Evolutionary conservation across 768 basidiomycete genomes (phyloP).

Genomic region (Strobilomyces confusus): DNA sequence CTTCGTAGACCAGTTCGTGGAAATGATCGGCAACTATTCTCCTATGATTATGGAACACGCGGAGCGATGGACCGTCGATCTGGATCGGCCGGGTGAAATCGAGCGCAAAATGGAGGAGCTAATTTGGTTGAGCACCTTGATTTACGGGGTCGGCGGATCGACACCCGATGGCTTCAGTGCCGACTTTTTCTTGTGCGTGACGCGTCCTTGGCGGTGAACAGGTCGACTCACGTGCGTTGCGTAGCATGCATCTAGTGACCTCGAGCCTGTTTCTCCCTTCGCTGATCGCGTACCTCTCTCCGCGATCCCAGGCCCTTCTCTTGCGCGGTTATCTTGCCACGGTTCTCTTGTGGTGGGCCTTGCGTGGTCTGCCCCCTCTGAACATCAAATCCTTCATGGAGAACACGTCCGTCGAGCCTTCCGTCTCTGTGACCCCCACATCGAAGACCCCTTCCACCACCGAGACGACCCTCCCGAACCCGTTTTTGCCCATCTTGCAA

Average conservation of each 20-base stretch:
- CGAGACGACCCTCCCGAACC: conserved; percentile 29
- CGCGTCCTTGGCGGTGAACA: neutral
- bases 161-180: conserved; percentile 41
- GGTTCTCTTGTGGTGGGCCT: conserved; percentile 27
- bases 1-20: conserved; percentile 21
- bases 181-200: conserved; percentile 49
- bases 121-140: conserved; percentile 48
- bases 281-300: conserved; percentile 15
- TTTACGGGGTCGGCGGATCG: conserved; percentile 57
- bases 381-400: conserved; percentile 31
- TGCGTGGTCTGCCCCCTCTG: conserved; percentile 28
- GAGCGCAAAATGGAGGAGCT: conserved; percentile 63
- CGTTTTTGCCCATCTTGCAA: conserved; percentile 40
- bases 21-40: neutral
- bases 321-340: conserved; percentile 28
- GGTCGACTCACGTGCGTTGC: neutral
- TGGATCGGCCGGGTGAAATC: conserved; percentile 34
- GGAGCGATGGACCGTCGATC: conserved; percentile 41
- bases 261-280: conserved; percentile 30
- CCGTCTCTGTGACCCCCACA: neutral
- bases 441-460: conserved; percentile 2
- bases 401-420: conserved; percentile 20
- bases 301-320: conserved; percentile 20
- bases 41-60: conserved; percentile 19
- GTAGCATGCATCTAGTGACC: conserved; percentile 29